These are phyloP conservation scores for Acephala macrosclerotiorum DNA, from an alignment of 2,329 filamentous ascomycete species.

Conservation along the genomic window DNA sequence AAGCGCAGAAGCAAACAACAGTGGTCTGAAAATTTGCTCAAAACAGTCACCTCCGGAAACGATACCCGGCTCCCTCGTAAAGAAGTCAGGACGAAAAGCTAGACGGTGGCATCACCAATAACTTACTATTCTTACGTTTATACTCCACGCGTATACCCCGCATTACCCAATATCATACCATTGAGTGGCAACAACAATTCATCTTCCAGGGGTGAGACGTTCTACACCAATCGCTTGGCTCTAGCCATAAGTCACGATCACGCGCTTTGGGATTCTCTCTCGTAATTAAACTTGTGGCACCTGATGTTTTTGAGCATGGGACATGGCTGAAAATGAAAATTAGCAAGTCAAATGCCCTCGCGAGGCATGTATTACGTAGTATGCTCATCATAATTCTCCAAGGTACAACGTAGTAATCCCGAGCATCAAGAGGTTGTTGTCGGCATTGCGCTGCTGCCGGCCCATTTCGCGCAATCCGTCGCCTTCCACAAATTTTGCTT, in stretches of 20 bases:
- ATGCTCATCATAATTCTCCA: not conserved
- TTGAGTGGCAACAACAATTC: too few species aligned
- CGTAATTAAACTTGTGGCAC: constrained; percentile 9
- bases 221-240: not conserved
- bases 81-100: not conserved
- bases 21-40: too few species aligned
- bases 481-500: not conserved
- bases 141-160: not conserved
- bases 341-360: not conserved
- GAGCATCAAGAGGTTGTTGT: not conserved
- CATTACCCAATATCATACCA: constrained; percentile 2
- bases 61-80: too few species aligned
- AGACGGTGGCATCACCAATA: not conserved
- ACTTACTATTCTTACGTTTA: not conserved
- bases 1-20: too few species aligned
- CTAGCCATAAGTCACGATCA: constrained; percentile 6
- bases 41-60: too few species aligned
- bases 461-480: too few species aligned
- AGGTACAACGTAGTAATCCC: not conserved
- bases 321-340: not conserved
- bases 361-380: not conserved
- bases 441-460: not conserved
- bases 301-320: not conserved
- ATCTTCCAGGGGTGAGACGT: not conserved
- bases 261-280: not conserved